Evolutionary conservation across 768 basidiomycete species (phyloP).

Genomic region (Amyloporia xantha): DNA sequence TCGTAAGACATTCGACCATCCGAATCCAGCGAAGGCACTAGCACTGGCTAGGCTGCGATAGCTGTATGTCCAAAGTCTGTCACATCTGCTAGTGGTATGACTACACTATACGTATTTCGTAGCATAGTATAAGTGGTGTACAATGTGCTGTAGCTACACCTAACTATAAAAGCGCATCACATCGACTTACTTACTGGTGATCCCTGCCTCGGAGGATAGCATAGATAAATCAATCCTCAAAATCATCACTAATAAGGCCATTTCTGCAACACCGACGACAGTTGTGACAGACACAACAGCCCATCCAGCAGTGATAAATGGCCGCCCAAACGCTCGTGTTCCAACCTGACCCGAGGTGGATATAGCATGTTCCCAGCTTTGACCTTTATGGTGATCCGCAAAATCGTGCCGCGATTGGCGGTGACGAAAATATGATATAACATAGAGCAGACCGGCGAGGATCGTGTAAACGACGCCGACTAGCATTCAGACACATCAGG

Average conservation of each 20-base stretch:
- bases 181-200: background rate
- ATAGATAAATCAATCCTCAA: conserved; percentile 28
- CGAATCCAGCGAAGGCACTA: background rate
- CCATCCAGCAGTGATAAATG: conserved; percentile 79
- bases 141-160: background rate
- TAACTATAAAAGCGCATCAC: background rate
- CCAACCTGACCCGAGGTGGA: conserved; percentile 56
- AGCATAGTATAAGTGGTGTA: background rate
- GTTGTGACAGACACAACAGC: conserved; percentile 54
- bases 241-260: conserved; percentile 59
- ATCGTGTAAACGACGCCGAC: conserved; percentile 60
- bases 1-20: background rate
- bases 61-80: too few species aligned
- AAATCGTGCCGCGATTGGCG: conserved; percentile 72
- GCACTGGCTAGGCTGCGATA: background rate
- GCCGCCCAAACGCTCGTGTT: conserved; percentile 63
- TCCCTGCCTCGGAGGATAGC: background rate
- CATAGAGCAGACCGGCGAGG: conserved; percentile 55
- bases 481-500: conserved; percentile 10
- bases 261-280: conserved; percentile 57
- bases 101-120: background rate
- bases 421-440: conserved; percentile 52
- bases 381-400: conserved; percentile 40
- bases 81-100: background rate
- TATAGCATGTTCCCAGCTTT: conserved; percentile 30